Evolutionary conservation across 202 grass and related monocot genomes (phyloP).

Genomic region (Panicum virgatum): DNA sequence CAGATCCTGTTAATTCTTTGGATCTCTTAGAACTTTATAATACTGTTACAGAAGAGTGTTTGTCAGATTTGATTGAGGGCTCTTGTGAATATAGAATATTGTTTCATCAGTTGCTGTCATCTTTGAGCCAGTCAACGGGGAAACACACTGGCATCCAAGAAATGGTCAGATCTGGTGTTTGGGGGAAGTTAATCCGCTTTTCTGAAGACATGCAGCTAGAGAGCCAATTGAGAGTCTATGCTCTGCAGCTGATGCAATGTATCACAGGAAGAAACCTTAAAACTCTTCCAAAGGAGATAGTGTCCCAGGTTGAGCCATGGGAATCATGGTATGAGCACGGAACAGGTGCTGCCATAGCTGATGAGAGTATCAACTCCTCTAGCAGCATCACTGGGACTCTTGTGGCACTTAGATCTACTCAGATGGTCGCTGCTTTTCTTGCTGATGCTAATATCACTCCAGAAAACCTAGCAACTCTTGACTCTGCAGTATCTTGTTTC

Average conservation of each 20-base stretch:
- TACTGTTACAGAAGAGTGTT: constrained; percentile 45
- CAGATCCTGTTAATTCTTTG: constrained; percentile 43
- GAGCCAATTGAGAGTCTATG: constrained; percentile 73
- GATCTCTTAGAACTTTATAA: constrained; percentile 72
- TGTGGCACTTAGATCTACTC: constrained; percentile 84
- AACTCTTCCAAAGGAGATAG: constrained; percentile 73
- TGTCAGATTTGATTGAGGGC: constrained; percentile 52
- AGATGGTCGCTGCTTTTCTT: constrained; percentile 56
- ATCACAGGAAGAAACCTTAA: constrained; percentile 82
- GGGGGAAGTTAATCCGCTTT: constrained; percentile 74
- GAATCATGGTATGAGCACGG: constrained; percentile 83
- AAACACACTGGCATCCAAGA: constrained; percentile 66
- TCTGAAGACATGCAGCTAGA: constrained; percentile 79
- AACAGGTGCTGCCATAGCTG: constrained; percentile 36
- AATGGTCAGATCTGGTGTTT: constrained; percentile 67
- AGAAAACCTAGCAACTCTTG: constrained; percentile 65
- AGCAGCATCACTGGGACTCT: constrained; percentile 75
- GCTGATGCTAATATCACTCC: constrained; percentile 67
- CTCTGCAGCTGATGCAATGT: constrained; percentile 87
- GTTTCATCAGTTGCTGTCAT: constrained; percentile 70
- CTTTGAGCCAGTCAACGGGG: constrained; percentile 58
- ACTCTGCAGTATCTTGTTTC: constrained; percentile 87
- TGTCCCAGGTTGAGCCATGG: constrained; percentile 85
- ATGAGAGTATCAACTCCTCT: constrained; percentile 44
- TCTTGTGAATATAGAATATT: constrained; percentile 46